Percentiles rank a stretch among this genome's conserved stretches.
phyloP scores from a whole-genome alignment of 2,329 filamentous ascomycete genomes.

The Pseudomassariella vexata region DNA sequence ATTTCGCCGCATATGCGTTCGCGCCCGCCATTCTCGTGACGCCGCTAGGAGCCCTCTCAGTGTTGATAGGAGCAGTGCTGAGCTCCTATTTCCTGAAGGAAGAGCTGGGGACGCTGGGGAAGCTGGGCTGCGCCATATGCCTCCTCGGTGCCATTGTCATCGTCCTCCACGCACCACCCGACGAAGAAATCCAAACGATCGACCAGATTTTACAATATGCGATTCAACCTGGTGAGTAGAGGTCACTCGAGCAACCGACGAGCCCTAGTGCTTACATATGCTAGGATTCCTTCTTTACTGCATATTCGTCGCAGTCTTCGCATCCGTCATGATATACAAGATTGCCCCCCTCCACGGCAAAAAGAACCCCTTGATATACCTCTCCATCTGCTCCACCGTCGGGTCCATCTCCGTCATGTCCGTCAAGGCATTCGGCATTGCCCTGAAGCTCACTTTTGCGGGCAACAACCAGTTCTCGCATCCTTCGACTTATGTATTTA shows the following conservation, averaged over 20 bases:
- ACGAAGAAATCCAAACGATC: conserved; percentile 84
- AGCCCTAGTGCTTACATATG: too few species aligned
- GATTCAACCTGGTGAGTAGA: conserved; percentile 71
- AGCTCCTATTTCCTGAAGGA: conserved; percentile 94
- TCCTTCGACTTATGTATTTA: conserved; percentile 94
- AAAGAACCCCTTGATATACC: conserved; percentile 91
- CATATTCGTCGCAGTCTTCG: conserved; percentile 72
- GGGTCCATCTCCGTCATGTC: conserved; percentile 98
- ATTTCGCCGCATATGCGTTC: conserved; percentile 97
- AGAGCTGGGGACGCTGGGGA: conserved; percentile 82
- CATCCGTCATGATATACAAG: conserved; percentile 92
- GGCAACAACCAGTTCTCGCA: conserved; percentile 95
- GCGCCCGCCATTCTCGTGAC: conserved; percentile 98
- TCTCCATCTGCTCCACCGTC: conserved; percentile 96
- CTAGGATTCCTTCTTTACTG: conserved; percentile 88
- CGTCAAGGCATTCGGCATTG: conserved; percentile 97
- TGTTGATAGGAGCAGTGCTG: conserved; percentile 89
- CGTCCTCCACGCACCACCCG: conserved; percentile 91
- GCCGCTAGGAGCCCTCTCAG: conserved; percentile 85
- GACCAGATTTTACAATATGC: conserved; percentile 90
- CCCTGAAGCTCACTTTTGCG: conserved; percentile 86
- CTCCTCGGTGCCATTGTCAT: conserved; percentile 96
- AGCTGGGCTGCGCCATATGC: conserved; percentile 93
- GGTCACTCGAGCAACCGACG: too few species aligned
- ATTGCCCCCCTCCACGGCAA: conserved; percentile 85